A percentile compares a stretch with the other conserved stretches of the same genome.
Evolutionary conservation across 345 rosid genomes (phyloP).

Genomic region (Salix caprea): DNA sequence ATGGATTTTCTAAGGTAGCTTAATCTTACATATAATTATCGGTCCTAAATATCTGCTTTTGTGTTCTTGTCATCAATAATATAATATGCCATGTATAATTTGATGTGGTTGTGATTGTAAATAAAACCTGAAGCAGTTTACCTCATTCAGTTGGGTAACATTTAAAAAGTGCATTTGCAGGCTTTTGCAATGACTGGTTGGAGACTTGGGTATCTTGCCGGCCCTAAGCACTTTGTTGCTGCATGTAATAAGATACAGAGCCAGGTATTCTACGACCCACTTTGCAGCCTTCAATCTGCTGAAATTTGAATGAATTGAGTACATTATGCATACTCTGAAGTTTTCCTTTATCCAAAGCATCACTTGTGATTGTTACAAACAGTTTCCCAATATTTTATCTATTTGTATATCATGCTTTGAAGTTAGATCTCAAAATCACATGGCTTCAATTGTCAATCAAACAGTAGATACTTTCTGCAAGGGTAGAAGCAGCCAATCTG

Average conservation of each 20-base stretch:
- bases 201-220: conserved; percentile 95
- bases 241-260: conserved; percentile 97
- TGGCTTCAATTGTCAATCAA: neutral
- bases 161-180: conserved; percentile 35
- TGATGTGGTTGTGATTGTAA: neutral
- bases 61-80: neutral
- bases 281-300: neutral
- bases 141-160: conserved; percentile 5
- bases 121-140: neutral
- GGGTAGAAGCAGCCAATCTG: neutral
- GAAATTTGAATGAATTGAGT: neutral
- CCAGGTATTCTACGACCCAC: conserved; percentile 52
- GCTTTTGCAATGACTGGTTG: conserved; percentile 99
- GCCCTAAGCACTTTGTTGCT: conserved; percentile 83
- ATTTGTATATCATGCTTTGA: neutral
- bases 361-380: neutral
- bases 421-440: neutral
- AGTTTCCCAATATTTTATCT: neutral
- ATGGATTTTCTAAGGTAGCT: conserved; percentile 94
- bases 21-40: neutral
- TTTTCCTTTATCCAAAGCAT: neutral
- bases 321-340: neutral
- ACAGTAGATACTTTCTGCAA: neutral
- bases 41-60: neutral
- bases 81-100: neutral